Evolutionary conservation across 768 basidiomycete species (phyloP), one percentile per base, ranked within the genome.

Genomic region (Kwoniella mangroviensis): DNA sequence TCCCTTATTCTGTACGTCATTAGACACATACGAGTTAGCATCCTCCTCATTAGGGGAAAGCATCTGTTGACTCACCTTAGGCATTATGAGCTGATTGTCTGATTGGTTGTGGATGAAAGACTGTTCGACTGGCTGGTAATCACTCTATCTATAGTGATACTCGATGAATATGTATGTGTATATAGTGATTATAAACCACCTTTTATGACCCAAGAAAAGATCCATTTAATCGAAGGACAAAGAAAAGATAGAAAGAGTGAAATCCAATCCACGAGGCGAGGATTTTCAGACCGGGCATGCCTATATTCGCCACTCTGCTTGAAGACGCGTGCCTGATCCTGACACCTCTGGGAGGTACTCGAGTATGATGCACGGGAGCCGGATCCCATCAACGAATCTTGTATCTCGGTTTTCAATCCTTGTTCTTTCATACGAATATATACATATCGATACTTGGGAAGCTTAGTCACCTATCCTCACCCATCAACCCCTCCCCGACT

Each of bases 21-120:
- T 21, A 56, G 24, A 12, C 1, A 19, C 6, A 40, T 15, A 58
- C 26, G 42, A 59, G 40, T 68, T 34, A 68, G 67, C 67, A 19
- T 41, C 26, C 11, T 56, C 22, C 52, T 42, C 40, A 21, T 22
- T 15, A 2, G 41, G n/a, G 0, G n/a, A 3, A 19, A 6, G n/a
- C n/a, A n/a, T n/a, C n/a, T n/a, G n/a, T n/a, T n/a, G 22, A 56
- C 68, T 11, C 65, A 73, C 72, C 59, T 73, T 73, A 21, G 72
- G 72, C 72, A 73, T 73, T 49, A 57, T 70, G 68, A 3, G 55
- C 4, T 61, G 34, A 15, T 28, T 28, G 11, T 0, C 19, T 49
- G 19, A 19, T 13, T 15, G 15, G 19, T 49, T n/a, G n/a, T n/a
- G n/a, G n/a, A n/a, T n/a, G n/a, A n/a, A n/a, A n/a, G n/a, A n/a